A percentile compares a stretch with the other conserved stretches of the same genome.
Conservation (phyloP, 108 stramenopile genomes). For the Hondaea fermentalgiana region DNA sequence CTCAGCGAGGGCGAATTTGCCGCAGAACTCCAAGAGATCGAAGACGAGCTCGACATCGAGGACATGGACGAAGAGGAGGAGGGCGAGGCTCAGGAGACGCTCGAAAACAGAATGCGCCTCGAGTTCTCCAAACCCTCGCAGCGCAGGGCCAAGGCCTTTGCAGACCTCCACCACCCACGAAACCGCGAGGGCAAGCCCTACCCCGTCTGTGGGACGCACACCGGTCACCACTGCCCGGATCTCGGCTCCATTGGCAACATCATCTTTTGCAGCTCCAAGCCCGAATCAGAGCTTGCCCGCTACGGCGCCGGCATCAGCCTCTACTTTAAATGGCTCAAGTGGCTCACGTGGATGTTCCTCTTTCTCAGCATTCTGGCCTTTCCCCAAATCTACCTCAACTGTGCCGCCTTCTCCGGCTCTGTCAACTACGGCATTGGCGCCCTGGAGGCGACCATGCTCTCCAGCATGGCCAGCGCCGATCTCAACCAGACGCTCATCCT, state of each 20-base stretch:
- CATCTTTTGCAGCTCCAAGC: background rate
- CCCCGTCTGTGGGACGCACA: background rate
- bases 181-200: background rate
- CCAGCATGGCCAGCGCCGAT: background rate
- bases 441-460: background rate
- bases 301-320: background rate
- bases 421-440: background rate
- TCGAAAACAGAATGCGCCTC: background rate
- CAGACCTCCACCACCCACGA: background rate
- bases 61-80: background rate
- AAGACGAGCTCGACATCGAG: background rate
- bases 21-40: background rate
- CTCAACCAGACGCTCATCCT: background rate
- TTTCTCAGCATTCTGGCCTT: background rate
- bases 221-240: background rate
- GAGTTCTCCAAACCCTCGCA: background rate
- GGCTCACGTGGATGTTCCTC: background rate
- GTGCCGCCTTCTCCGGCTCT: background rate
- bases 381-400: background rate
- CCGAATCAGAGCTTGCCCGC: background rate
- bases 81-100: background rate
- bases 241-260: background rate
- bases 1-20: background rate
- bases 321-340: conserved; percentile 19
- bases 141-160: background rate